These are phyloP conservation scores for Penicillium diatomitis DNA, from an alignment of 495 filamentous ascomycete genomes.

Conservation along the genomic window DNA sequence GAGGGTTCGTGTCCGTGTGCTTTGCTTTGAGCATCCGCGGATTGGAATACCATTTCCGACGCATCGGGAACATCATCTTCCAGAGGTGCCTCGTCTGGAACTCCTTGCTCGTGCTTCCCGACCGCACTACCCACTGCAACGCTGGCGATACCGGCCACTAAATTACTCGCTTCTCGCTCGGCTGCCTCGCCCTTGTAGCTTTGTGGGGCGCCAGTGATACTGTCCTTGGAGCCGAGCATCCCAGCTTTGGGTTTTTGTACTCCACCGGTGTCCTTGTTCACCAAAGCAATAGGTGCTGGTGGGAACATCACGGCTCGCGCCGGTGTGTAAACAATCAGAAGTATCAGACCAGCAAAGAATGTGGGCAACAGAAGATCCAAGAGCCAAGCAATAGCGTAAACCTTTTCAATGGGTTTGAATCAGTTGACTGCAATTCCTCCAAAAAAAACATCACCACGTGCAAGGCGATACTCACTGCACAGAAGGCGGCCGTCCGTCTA, in stretches of 20 bases:
- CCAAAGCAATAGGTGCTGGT: conserved; percentile 63
- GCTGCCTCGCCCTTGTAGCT: conserved; percentile 79
- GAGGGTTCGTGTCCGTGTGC: conserved; percentile 35
- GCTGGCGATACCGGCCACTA: conserved; percentile 64
- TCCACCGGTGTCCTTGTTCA: conserved; percentile 55
- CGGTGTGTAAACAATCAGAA: conserved; percentile 56
- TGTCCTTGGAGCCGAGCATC: conserved; percentile 65
- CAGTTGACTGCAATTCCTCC: neutral
- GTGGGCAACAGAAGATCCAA: conserved; percentile 58
- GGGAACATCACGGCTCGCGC: conserved; percentile 61
- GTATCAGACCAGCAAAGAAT: conserved; percentile 47
- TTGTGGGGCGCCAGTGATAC: conserved; percentile 71
- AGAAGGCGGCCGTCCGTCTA: conserved; percentile 59
- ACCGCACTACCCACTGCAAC: conserved; percentile 66
- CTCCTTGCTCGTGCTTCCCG: conserved; percentile 56
- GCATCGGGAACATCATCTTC: conserved; percentile 52
- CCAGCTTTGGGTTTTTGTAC: conserved; percentile 70
- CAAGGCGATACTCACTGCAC: conserved; percentile 41
- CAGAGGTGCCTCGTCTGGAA: conserved; percentile 32
- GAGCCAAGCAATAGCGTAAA: conserved; percentile 65
- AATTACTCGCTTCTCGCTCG: conserved; percentile 74
- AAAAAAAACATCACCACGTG: neutral
- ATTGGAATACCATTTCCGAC: conserved; percentile 42
- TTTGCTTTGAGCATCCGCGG: conserved; percentile 51
- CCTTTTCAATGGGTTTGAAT: conserved; percentile 22